These are phyloP conservation scores for Lipomyces starkeyi DNA, from an alignment of 805 yeast genomes.

Conservation along the genomic window DNA sequence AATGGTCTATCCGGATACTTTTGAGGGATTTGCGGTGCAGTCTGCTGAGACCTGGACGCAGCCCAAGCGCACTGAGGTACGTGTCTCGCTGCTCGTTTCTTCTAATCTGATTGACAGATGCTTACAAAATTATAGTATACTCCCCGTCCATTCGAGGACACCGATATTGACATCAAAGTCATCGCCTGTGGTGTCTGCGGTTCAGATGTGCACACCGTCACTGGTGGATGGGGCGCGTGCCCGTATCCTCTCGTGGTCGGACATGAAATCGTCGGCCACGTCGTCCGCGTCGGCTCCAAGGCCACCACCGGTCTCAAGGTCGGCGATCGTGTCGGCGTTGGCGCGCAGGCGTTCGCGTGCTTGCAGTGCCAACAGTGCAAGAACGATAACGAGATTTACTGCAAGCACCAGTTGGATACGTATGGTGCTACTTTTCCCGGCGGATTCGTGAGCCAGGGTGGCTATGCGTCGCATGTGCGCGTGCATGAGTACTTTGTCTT, in stretches of 20 bases:
- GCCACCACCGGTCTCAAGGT: slow-evolving; percentile 54
- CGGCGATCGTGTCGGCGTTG: slow-evolving; percentile 81
- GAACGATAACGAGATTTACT: slow-evolving; percentile 60
- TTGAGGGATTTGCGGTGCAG: slow-evolving; percentile 62
- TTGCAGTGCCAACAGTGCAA: slow-evolving; percentile 64
- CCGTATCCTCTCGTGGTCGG: slow-evolving; percentile 53
- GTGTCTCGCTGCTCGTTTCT: background rate
- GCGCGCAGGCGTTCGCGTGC: slow-evolving; percentile 73
- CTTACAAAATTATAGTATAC: slow-evolving; percentile 24
- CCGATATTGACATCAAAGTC: slow-evolving; percentile 51
- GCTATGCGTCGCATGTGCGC: slow-evolving; percentile 68
- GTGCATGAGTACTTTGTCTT: slow-evolving; percentile 66
- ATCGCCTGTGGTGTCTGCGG: slow-evolving; percentile 62
- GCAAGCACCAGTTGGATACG: slow-evolving; percentile 56
- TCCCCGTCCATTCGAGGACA: slow-evolving; percentile 40
- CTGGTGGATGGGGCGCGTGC: slow-evolving; percentile 57
- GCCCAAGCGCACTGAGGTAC: slow-evolving; percentile 34
- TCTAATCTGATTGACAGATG: background rate
- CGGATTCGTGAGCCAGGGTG: slow-evolving; percentile 64
- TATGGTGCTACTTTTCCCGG: slow-evolving; percentile 56
- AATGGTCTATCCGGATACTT: slow-evolving; percentile 58
- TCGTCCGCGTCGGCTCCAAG: slow-evolving; percentile 57
- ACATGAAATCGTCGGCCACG: slow-evolving; percentile 52
- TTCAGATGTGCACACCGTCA: slow-evolving; percentile 58
- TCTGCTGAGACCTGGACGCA: slow-evolving; percentile 36